These are phyloP conservation scores for Thuja plicata DNA, from an alignment of 83 land plant genomes.

Conservation along the genomic window DNA sequence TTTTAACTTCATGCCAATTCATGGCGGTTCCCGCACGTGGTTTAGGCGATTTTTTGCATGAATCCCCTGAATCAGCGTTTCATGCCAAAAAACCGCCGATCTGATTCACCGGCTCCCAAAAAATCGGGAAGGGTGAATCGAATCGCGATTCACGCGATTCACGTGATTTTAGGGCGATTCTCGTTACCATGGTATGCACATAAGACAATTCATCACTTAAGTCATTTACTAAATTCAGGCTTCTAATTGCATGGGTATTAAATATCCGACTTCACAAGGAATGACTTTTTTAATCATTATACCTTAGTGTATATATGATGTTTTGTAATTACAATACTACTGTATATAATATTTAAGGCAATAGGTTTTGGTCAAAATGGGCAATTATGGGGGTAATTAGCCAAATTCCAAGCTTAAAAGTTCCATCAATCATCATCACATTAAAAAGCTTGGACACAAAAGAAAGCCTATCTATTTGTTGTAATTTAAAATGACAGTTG, in stretches of 20 bases:
- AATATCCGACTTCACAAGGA: background rate
- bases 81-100: no score
- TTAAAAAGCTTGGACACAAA: background rate
- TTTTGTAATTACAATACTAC: background rate
- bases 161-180: no score
- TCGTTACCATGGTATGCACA: no score
- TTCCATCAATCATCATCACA: background rate
- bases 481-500: background rate
- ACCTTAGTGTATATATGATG: background rate
- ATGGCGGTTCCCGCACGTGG: no score
- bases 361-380: background rate
- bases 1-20: no score
- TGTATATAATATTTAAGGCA: background rate
- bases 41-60: no score
- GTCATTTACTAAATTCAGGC: background rate
- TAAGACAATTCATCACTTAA: background rate
- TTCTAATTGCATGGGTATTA: background rate
- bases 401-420: background rate
- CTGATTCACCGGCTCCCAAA: no score
- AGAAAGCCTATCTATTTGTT: background rate
- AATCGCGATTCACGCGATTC: no score
- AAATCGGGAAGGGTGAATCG: no score
- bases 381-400: background rate
- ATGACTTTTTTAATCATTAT: background rate
- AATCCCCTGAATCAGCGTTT: no score